phyloP scores from a whole-genome alignment of 2,329 filamentous ascomycete species.

The Fusarium sp. region DNA sequence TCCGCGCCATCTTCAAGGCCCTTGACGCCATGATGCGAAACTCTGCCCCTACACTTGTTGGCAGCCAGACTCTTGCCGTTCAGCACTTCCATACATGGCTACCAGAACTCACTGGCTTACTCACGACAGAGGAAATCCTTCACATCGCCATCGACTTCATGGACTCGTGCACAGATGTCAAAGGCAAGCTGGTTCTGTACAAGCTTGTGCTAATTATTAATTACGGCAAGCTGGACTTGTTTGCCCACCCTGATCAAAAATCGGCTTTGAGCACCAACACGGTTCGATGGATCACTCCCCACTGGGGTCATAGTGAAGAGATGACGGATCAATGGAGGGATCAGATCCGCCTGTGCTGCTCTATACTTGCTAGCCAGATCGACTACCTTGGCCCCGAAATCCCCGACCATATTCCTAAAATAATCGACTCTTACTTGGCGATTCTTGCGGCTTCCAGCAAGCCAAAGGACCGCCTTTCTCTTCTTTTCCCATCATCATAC shows the following conservation, averaged over 20 bases:
- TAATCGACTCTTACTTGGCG: slow-evolving; percentile 86
- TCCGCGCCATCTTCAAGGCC: slow-evolving; percentile 88
- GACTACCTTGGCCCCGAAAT: slow-evolving; percentile 81
- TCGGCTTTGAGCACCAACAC: slow-evolving; percentile 81
- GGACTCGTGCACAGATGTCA: slow-evolving; percentile 86
- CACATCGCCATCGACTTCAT: slow-evolving; percentile 93
- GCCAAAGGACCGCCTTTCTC: slow-evolving; percentile 74
- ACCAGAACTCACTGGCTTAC: slow-evolving; percentile 82
- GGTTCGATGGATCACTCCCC: slow-evolving; percentile 87
- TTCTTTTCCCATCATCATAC: slow-evolving; percentile 89
- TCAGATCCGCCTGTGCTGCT: slow-evolving; percentile 92
- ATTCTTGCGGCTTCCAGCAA: slow-evolving; percentile 67
- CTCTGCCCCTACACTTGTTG: slow-evolving; percentile 83
- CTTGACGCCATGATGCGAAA: slow-evolving; percentile 91
- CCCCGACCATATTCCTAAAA: slow-evolving; percentile 88
- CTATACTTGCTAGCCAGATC: slow-evolving; percentile 87
- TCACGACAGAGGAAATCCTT: slow-evolving; percentile 84
- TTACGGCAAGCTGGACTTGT: slow-evolving; percentile 83
- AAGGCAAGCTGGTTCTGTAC: slow-evolving; percentile 90
- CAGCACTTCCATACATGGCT: slow-evolving; percentile 98
- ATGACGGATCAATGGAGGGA: slow-evolving; percentile 89
- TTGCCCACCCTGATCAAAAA: slow-evolving; percentile 79
- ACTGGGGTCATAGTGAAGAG: slow-evolving; percentile 82
- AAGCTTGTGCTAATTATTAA: slow-evolving; percentile 94
- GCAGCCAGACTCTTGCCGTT: slow-evolving; percentile 92